Conservation (phyloP, 1,284 basidiomycete genomes). For the Cutaneotrichosporon spelunceum region DNA sequence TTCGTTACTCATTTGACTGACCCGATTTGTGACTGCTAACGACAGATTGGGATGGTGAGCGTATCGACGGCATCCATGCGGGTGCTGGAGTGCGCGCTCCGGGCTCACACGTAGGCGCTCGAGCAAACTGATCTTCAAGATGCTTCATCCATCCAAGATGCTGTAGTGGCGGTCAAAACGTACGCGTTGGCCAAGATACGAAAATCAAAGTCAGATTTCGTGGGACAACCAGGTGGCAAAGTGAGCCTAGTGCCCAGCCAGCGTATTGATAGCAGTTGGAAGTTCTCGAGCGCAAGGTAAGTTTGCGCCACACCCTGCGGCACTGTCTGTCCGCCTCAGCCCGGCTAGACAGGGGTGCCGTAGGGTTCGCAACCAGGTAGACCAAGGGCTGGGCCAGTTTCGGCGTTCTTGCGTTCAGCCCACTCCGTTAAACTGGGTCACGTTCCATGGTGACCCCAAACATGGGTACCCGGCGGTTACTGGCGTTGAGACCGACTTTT, state of each 20-base stretch:
- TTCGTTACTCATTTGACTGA: not conserved
- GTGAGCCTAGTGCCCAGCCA: conserved; percentile 13
- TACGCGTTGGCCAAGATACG: conserved; percentile 32
- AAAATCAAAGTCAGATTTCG: conserved; percentile 25
- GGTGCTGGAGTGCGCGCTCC: not conserved
- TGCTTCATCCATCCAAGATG: conserved; percentile 16
- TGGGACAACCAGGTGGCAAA: conserved; percentile 29
- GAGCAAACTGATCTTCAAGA: conserved; percentile 23
- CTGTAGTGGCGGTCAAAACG: conserved; percentile 31
- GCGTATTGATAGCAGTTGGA: conserved; percentile 2
- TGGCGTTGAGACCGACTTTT: not conserved
- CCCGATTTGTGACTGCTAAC: not conserved
- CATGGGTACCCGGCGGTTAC: not conserved
- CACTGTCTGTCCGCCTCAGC: no score
- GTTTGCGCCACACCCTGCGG: no score
- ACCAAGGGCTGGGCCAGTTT: no score
- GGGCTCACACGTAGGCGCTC: not conserved
- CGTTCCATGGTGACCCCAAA: no score
- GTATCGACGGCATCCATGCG: not conserved
- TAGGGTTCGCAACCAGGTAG: no score
- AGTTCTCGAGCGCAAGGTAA: conserved; percentile 6
- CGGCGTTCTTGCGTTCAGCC: not conserved
- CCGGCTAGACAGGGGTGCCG: no score
- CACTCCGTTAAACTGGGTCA: no score
- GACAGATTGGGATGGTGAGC: conserved; percentile 17